Evolutionary conservation across 2,329 filamentous ascomycete species (phyloP).

Genomic region (Aspergillus sp.): DNA sequence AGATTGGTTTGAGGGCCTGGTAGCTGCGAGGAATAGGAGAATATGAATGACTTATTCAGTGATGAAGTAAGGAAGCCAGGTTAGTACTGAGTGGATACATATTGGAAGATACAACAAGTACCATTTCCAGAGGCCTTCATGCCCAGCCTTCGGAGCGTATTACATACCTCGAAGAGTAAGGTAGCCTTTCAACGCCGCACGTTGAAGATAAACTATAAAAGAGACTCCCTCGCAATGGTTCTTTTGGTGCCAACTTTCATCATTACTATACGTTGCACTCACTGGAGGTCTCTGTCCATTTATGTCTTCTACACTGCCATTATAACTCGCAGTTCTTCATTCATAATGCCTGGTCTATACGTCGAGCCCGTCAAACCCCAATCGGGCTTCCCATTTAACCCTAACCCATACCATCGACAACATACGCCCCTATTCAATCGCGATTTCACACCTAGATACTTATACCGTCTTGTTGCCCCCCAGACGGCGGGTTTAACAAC

Average conservation of each 20-base stretch:
- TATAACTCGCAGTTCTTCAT: neutral
- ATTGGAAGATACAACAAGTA: too few relatives aligned
- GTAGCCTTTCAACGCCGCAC: too few relatives aligned
- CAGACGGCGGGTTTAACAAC: neutral
- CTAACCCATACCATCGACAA: neutral
- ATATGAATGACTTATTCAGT: too few relatives aligned
- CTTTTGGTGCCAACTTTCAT: neutral
- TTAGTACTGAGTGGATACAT: too few relatives aligned
- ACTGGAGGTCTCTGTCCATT: neutral
- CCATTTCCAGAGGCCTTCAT: too few relatives aligned
- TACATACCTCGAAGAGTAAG: too few relatives aligned
- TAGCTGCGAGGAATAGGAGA: too few relatives aligned
- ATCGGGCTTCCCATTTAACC: neutral
- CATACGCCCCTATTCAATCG: neutral
- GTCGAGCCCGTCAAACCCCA: neutral
- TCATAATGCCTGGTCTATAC: conserved; percentile 3
- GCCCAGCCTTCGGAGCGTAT: too few relatives aligned
- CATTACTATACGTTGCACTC: neutral
- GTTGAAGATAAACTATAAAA: too few relatives aligned
- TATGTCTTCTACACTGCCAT: neutral
- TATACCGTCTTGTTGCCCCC: conserved; percentile 9
- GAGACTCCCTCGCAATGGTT: neutral
- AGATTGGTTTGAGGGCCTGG: too few relatives aligned
- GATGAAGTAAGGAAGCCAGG: rapidly evolving
- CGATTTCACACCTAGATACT: conserved; percentile 3